Percentiles rank a stretch among this genome's conserved stretches.
Conservation (phyloP, 208 protist genomes). For the Acanthamoeba lenticulata region DNA sequence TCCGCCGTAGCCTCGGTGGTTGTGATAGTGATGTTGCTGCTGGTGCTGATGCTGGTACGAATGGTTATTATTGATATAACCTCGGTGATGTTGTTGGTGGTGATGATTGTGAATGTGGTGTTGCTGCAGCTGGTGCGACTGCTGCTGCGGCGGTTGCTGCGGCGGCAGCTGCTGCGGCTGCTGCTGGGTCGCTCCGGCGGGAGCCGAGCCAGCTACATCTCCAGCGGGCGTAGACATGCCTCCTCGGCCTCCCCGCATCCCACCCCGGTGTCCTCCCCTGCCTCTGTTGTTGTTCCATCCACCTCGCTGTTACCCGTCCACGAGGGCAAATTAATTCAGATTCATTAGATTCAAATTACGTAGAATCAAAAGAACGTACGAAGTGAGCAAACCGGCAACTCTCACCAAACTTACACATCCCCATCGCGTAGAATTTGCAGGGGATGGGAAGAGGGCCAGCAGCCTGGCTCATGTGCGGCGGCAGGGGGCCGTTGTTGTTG, state of each 20-base stretch:
- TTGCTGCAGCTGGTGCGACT: background rate
- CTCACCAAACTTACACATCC: constrained; percentile 9
- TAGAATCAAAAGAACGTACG: background rate
- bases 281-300: background rate
- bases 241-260: background rate
- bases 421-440: constrained; percentile 17
- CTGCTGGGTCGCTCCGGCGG: too few species aligned
- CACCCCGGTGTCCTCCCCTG: background rate
- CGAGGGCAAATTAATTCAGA: background rate
- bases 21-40: background rate
- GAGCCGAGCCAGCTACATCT: too few species aligned
- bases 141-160: background rate
- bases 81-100: background rate
- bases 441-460: background rate
- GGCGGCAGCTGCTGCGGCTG: too few species aligned
- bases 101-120: too few species aligned
- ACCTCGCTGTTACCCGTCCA: background rate
- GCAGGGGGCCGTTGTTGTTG: background rate
- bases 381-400: background rate
- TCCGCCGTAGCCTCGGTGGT: background rate
- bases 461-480: background rate
- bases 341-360: background rate
- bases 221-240: background rate
- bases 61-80: background rate
- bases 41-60: background rate